A percentile compares a stretch with the other conserved stretches of the same genome.
These are phyloP conservation scores for Rhynchosporium secalis DNA, from an alignment of 2,329 filamentous ascomycete genomes.

Conservation along the genomic window DNA sequence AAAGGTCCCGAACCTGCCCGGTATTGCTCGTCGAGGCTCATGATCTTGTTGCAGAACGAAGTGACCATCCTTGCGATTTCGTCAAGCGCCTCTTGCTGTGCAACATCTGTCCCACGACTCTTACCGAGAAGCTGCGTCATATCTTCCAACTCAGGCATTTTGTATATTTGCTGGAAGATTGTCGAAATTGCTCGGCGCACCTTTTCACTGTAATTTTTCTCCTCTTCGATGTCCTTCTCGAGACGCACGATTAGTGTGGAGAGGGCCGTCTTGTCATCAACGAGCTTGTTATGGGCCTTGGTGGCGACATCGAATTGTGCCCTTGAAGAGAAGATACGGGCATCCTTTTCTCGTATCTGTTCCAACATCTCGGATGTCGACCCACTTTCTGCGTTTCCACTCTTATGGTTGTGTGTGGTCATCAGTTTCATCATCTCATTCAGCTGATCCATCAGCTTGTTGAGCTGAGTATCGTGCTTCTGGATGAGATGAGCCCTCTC, in stretches of 20 bases:
- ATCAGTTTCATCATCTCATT: no score
- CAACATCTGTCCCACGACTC: background rate
- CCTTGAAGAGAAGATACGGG: no score
- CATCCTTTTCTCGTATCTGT: no score
- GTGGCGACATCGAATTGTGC: background rate
- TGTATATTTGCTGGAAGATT: background rate
- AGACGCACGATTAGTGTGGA: background rate
- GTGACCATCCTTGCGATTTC: background rate
- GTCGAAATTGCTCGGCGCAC: background rate
- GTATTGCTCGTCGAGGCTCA: background rate
- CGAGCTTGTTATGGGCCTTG: background rate
- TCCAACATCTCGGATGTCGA: no score
- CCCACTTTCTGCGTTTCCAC: no score
- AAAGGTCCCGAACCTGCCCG: background rate
- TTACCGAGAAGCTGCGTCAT: background rate
- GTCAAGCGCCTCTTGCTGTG: background rate
- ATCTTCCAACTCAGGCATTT: background rate
- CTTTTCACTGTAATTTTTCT: background rate
- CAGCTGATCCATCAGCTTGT: no score
- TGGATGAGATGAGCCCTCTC: background rate
- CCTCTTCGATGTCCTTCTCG: background rate
- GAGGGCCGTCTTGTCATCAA: background rate
- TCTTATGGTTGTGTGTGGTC: no score
- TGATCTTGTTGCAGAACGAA: background rate
- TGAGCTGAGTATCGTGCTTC: background rate